phyloP scores from a whole-genome alignment of 148 eudicot species.

The Chenopodium berlandieri region DNA sequence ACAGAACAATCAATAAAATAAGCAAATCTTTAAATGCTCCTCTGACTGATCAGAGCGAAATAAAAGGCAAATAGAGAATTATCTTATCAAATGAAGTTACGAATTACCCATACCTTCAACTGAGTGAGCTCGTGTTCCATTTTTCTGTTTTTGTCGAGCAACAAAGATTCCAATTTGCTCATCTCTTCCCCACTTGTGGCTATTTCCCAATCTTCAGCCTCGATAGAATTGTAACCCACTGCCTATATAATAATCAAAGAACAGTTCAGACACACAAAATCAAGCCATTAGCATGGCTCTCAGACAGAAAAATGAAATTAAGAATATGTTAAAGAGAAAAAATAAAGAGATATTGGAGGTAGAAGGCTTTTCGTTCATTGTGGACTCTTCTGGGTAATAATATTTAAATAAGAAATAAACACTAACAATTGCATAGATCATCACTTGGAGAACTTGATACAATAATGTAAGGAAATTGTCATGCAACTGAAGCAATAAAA shows the following conservation, averaged over 20 bases:
- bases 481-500: not conserved
- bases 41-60: conserved; percentile 7
- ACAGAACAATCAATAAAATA: not conserved
- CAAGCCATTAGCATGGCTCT: not conserved
- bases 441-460: not conserved
- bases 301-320: conserved; percentile 4
- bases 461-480: not conserved
- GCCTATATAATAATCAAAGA: conserved; percentile 52
- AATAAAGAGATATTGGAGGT: too few species aligned
- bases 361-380: not conserved
- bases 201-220: conserved; percentile 99
- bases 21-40: conserved; percentile 11
- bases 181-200: conserved; percentile 98
- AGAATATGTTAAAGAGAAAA: too few species aligned
- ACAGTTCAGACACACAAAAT: conserved; percentile 5
- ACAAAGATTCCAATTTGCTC: conserved; percentile 95
- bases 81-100: not conserved
- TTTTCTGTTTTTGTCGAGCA: conserved; percentile 97
- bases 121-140: conserved; percentile 98
- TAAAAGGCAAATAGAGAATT: not conserved
- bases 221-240: conserved; percentile 98
- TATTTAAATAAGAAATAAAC: not conserved
- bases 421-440: too few species aligned
- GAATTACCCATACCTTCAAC: conserved; percentile 55
- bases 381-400: not conserved